Base-by-base conservation (phyloP, 495 filamentous ascomycete genomes). In the Penicillium dipodomyicola region DNA sequence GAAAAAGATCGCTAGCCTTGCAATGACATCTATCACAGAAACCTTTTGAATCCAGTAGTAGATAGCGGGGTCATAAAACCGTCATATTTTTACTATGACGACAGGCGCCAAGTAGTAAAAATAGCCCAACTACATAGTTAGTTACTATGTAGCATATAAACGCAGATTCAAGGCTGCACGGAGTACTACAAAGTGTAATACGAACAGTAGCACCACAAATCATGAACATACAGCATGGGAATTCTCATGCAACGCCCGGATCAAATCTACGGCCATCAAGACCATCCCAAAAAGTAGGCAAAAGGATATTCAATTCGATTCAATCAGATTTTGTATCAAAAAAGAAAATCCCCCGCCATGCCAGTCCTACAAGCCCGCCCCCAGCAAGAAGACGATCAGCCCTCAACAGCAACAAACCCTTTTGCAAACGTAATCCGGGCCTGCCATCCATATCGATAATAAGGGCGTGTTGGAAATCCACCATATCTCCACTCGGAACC, bases 281-380 rank as follows among this genome's bases (percentile, higher is more conserved):
- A 32, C 45, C 4, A 11, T 5, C 17, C 35, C 11, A 23, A 19
- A n/a, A 23, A 17, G 49, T 51, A 51, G 49, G 49, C 49, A 25
- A 51, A 63, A 65, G 49, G 63, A 57, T 54, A 62, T 54, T 63
- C 65, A 68, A 67, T 68, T 68, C 61, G 50, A 68, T 65, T 66
- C 66, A 57, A 64, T 68, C 55, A 67, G 30, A 67, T 67, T 68
- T 68, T 68, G 57, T 59, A 56, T 56, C 59, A 64, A 58, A 60
- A 49, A 54, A 53, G 52, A 53, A 65, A 60, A 59, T 54, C 49
- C 55, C 53, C 55, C 62, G 52, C 58, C 57, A 53, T 20, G 29
- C 27, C 40, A 44, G 44, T 56, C 54, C 54, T 56, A 49, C 44
- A 63, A 59, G 41, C 59, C 35, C 52, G 47, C 46, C 51, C 37